Percentiles rank a stretch among this genome's conserved stretches.
Conservation (phyloP, 306 rosid species). For the Vigna reflexopilosa region DNA sequence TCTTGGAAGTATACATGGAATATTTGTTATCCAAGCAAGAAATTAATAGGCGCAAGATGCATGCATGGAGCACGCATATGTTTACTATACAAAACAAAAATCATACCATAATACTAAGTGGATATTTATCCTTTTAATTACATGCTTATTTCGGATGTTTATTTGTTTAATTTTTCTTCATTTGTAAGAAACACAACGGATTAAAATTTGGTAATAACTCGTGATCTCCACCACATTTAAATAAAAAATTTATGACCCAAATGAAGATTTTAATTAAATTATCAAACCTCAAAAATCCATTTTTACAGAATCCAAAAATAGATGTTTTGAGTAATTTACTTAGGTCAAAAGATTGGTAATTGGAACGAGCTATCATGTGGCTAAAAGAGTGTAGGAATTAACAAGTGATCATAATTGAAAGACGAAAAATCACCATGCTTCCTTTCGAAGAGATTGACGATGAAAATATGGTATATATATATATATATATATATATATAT, state of each 20-base stretch:
- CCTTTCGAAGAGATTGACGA: not conserved
- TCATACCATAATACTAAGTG: not conserved
- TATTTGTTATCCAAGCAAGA: not conserved
- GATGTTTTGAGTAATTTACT: not conserved
- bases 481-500: no score
- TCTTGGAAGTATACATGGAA: not conserved
- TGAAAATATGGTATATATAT: not conserved
- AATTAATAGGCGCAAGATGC: not conserved
- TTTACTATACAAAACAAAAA: not conserved
- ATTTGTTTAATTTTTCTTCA: not conserved
- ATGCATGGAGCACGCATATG: not conserved
- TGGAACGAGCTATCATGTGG: not conserved
- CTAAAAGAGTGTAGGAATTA: not conserved
- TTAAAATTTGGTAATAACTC: not conserved
- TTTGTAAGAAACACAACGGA: not conserved
- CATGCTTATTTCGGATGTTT: not conserved
- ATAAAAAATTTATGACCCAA: not conserved
- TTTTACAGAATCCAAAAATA: not conserved
- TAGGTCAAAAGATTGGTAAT: not conserved
- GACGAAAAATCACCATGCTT: not conserved
- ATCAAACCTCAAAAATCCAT: not conserved
- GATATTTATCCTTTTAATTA: not conserved
- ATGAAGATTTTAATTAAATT: not conserved
- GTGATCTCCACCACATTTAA: not conserved
- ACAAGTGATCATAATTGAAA: not conserved